These are phyloP conservation scores for Hypoxylon subgilvum DNA, from an alignment of 495 filamentous ascomycete species.

Conservation along the genomic window DNA sequence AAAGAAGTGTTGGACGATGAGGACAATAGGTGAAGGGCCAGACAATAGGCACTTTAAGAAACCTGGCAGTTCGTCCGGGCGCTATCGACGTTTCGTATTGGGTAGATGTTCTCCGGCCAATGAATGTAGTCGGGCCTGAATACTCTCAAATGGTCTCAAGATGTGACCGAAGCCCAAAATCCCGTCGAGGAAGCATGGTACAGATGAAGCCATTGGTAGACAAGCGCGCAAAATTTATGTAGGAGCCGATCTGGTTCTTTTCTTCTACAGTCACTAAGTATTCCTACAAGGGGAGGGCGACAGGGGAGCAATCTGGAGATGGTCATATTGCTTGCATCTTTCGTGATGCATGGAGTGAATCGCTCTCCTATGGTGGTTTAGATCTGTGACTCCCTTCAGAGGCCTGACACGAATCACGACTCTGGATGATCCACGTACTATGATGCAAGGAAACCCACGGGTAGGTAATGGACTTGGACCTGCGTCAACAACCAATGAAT, in stretches of 20 bases:
- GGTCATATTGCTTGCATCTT: conserved; percentile 23
- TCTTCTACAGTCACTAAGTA: conserved; percentile 5
- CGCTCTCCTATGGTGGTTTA: conserved; percentile 14
- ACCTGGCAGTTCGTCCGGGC: conserved; percentile 6
- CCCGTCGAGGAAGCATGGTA: conserved; percentile 9
- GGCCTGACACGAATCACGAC: conserved; percentile 32
- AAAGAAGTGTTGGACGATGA: conserved; percentile 21
- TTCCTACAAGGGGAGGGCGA: conserved; percentile 10
- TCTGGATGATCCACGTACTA: conserved; percentile 35
- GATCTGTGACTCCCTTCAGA: conserved; percentile 14
- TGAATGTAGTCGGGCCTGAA: conserved; percentile 26
- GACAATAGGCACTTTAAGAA: conserved; percentile 11
- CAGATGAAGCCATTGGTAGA: conserved; percentile 19
- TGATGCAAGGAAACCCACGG: conserved; percentile 28
- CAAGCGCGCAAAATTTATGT: conserved; percentile 8
- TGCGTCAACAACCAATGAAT: conserved; percentile 38
- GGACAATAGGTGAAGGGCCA: conserved; percentile 24
- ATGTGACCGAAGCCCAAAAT: conserved; percentile 20
- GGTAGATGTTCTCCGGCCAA: conserved; percentile 28
- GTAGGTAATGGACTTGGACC: conserved; percentile 35
- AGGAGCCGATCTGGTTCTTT: conserved; percentile 10
- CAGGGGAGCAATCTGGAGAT: conserved; percentile 19
- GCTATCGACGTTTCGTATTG: conserved; percentile 28
- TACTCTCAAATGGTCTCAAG: conserved; percentile 28
- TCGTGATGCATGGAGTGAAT: conserved; percentile 22